Evolutionary conservation across 2,329 filamentous ascomycete species (phyloP), one percentile per base, ranked within the genome.

Genomic region (Calonectria pseudoreteaudii): DNA sequence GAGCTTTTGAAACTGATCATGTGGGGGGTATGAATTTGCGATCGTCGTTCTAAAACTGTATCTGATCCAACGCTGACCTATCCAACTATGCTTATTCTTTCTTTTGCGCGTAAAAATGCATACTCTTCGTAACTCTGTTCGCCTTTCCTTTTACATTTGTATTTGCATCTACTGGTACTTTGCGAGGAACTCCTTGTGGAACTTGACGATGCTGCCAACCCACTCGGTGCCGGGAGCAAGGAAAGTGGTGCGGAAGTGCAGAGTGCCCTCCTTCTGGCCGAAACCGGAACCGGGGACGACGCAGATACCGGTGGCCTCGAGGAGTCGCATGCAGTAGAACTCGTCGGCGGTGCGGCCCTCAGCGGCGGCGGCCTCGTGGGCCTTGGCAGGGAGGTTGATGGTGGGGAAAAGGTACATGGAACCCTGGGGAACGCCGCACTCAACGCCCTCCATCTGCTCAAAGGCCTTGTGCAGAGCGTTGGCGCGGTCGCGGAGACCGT

Each of bases 351-450:
- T 88, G 82, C 94, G 94, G 80, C 92, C 92, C 84, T 95, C 94
- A 75, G 93, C 87, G 81, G 88, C 85, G 44, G 97, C 97, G 20
- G 94, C 94, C 77, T 93, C 93, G 75, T 93, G 86, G 50, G 95
- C 97, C 86, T 94, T 95, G 30, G 86, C 80, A 2, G 97, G 91
- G 30, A 99, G 88, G 41, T 88, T 92, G 86, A 99, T 98, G 80
- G 95, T 97, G 30, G 97, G 97, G 91, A 98, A 99, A 81, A 99
- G 94, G 88, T 99, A 99, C 97, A 99, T 99, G 83, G 94, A 93
- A 74, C 97, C 97, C 90, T 98, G 94, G 70, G 97, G 97, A 79
- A 92, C 90, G 81, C 94, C 94, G 86, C 96, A 98, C 84, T 96
- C 91, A 73, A 99, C 96, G 72, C 97, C 97, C 86, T 98, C 96